phyloP scores from a whole-genome alignment of 1,139 yeast genomes.

The Kurtzmaniella quercitrusa region DNA sequence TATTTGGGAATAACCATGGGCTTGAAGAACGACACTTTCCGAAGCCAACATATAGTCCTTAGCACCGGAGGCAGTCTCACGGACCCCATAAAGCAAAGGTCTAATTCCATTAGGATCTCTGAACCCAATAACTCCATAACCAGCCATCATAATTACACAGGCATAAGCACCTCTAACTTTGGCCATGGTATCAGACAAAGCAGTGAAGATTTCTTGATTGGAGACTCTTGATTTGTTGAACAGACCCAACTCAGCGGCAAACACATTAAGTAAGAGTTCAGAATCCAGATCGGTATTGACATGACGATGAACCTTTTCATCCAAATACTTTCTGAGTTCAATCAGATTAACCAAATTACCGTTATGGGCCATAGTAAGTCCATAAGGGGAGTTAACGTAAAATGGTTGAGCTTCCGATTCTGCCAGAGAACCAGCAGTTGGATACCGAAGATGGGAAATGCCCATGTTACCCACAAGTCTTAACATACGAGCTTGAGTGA shows the following conservation, averaged over 20 bases:
- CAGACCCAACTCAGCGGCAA: constrained; percentile 88
- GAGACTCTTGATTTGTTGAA: constrained; percentile 92
- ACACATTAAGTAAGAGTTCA: constrained; percentile 80
- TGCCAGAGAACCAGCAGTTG: constrained; percentile 98
- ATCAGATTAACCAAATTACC: constrained; percentile 90
- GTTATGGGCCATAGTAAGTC: constrained; percentile 84
- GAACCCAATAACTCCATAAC: constrained; percentile 92
- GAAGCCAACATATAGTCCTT: constrained; percentile 92
- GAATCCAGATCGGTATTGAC: constrained; percentile 96
- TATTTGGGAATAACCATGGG: constrained; percentile 81
- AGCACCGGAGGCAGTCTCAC: constrained; percentile 65
- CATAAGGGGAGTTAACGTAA: constrained; percentile 95
- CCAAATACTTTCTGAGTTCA: constrained; percentile 73
- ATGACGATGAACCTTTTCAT: constrained; percentile 93
- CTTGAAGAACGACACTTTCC: constrained; percentile 90
- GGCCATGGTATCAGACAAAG: constrained; percentile 76
- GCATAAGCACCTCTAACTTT: constrained; percentile 94
- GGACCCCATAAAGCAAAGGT: constrained; percentile 82
- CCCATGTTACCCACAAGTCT: constrained; percentile 94
- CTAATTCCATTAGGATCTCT: constrained; percentile 97
- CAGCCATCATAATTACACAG: constrained; percentile 91
- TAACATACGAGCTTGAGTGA: constrained; percentile 74
- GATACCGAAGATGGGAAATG: constrained; percentile 89
- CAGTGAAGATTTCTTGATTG: constrained; percentile 82
- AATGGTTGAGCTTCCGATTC: constrained; percentile 98